A percentile compares a stretch with the other conserved stretches of the same genome.
Evolutionary conservation across 2,329 filamentous ascomycete species (phyloP).

Genomic region (Cercospora sojina): DNA sequence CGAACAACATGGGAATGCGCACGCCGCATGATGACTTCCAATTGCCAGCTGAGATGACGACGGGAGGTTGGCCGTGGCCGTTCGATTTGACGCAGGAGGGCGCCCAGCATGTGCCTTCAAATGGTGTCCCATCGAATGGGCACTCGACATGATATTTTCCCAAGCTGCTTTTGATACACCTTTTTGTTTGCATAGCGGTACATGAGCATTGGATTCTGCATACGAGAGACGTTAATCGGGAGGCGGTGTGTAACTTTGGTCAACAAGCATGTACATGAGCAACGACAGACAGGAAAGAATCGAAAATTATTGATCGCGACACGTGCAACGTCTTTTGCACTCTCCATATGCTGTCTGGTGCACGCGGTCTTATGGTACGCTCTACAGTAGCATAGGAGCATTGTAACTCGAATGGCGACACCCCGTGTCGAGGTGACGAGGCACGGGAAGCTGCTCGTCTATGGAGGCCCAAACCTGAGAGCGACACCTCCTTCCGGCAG

Average conservation of each 20-base stretch:
- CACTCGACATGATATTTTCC: not conserved
- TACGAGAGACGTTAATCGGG: not conserved
- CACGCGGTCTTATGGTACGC: not conserved
- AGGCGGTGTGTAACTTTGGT: not conserved
- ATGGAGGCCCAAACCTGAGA: too few species aligned
- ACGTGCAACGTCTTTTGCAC: not conserved
- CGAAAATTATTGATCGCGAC: not conserved
- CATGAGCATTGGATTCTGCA: not conserved
- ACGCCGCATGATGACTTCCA: conserved; percentile 40
- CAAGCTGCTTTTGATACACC: not conserved
- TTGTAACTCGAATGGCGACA: too few species aligned
- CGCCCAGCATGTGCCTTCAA: conserved; percentile 9
- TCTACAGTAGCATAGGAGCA: not conserved
- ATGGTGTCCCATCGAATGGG: conserved; percentile 12
- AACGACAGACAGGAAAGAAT: not conserved
- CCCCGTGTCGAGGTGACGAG: not conserved
- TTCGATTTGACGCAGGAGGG: conserved; percentile 26
- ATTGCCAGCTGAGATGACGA: conserved; percentile 42
- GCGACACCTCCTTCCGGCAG: not conserved
- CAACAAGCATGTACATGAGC: not conserved
- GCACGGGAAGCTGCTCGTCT: not conserved
- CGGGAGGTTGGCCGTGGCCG: conserved; percentile 46
- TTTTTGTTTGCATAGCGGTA: not conserved
- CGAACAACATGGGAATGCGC: conserved; percentile 22
- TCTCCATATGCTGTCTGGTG: not conserved